Percentiles rank a stretch among this genome's conserved stretches.
Conservation (phyloP, 1,139 yeast genomes). For the Diutina siamensis region DNA sequence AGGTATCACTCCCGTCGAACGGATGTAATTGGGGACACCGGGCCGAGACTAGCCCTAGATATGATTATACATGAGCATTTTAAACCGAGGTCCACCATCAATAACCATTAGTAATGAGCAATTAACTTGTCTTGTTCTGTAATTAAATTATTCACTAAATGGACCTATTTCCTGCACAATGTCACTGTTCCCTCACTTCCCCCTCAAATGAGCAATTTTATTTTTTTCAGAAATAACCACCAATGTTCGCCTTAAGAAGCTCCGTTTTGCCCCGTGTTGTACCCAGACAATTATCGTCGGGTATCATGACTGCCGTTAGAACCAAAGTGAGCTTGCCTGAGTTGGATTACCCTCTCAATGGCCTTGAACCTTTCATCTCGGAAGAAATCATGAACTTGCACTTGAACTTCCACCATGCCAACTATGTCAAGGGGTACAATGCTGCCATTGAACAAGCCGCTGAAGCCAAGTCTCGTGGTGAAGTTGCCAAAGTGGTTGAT, state of each 20-base stretch:
- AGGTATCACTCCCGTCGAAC: slow-evolving; percentile 94
- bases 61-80: no score
- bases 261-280: neutral
- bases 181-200: neutral
- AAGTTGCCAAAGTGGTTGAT: slow-evolving; percentile 55
- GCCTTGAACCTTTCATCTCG: slow-evolving; percentile 82
- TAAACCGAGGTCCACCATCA: no score
- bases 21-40: slow-evolving; percentile 76
- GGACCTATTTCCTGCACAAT: neutral
- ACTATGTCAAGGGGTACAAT: slow-evolving; percentile 85
- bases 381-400: slow-evolving; percentile 86
- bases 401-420: slow-evolving; percentile 89
- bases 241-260: slow-evolving; percentile 5
- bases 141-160: no score
- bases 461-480: slow-evolving; percentile 57
- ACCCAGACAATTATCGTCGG: neutral
- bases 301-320: slow-evolving; percentile 8
- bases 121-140: no score
- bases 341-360: slow-evolving; percentile 78
- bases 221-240: neutral
- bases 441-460: slow-evolving; percentile 68
- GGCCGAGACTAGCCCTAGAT: no score
- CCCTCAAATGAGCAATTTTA: neutral
- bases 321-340: slow-evolving; percentile 69
- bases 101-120: no score